Percentiles rank a stretch among this genome's conserved stretches.
These are phyloP conservation scores for Scenedesmus sp. DNA, from an alignment of 163 green algal species.

Conservation along the genomic window DNA sequence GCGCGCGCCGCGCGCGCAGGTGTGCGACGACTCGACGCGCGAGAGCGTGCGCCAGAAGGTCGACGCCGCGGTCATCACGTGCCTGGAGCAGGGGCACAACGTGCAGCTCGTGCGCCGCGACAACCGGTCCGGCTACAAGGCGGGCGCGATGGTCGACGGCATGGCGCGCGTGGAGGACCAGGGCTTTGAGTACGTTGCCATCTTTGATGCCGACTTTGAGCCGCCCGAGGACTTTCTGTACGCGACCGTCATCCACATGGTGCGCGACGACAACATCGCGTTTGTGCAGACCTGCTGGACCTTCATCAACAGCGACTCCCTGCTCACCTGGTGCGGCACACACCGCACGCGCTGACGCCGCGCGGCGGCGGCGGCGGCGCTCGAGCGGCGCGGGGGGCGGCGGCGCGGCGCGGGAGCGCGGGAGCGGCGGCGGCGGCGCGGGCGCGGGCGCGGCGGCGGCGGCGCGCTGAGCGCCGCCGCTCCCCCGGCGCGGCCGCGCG, in stretches of 20 bases:
- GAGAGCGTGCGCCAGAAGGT: constrained; percentile 66
- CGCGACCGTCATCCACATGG: constrained; percentile 72
- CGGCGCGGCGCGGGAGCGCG: no score
- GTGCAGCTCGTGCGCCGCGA: constrained; percentile 69
- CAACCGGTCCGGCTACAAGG: constrained; percentile 82
- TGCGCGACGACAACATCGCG: constrained; percentile 63
- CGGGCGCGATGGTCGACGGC: constrained; percentile 79
- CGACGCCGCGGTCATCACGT: constrained; percentile 54
- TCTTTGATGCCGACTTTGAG: constrained; percentile 86
- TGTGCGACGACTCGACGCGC: constrained; percentile 81
- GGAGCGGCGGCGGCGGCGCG: no score
- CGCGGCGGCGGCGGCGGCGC: no score
- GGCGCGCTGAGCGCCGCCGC: no score
- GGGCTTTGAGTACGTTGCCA: constrained; percentile 72
- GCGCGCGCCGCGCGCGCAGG: constrained; percentile 42
- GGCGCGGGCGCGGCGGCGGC: no score
- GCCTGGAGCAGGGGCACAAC: constrained; percentile 60
- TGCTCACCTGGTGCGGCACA: constrained; percentile 82
- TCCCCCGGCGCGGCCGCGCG: no score
- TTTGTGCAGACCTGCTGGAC: constrained; percentile 83
- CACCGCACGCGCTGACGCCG: no score
- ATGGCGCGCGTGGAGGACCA: constrained; percentile 58
- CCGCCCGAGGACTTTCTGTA: constrained; percentile 72
- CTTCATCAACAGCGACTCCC: constrained; percentile 68
- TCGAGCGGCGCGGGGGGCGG: no score